These are phyloP conservation scores for Cladosporium sp. DNA, from an alignment of 2,329 filamentous ascomycete species.

Conservation along the genomic window DNA sequence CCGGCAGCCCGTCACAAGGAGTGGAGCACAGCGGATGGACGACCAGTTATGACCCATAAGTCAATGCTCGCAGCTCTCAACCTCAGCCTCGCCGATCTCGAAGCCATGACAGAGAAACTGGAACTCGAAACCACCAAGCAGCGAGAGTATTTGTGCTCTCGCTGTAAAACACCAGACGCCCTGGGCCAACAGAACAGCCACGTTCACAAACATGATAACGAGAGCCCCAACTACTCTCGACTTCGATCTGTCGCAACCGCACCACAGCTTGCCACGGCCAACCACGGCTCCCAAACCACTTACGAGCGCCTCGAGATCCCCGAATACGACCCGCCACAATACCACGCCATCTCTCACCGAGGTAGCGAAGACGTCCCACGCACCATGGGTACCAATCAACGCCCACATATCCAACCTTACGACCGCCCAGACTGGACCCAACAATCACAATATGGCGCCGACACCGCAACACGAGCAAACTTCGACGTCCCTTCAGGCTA, in stretches of 20 bases:
- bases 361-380: not conserved
- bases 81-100: conserved; percentile 14
- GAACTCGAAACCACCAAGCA: not conserved
- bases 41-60: conserved; percentile 19
- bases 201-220: not conserved
- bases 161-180: conserved; percentile 8
- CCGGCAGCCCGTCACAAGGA: not conserved
- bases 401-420: conserved; percentile 19
- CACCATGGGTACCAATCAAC: not conserved
- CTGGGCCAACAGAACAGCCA: not conserved
- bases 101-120: conserved; percentile 11
- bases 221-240: conserved; percentile 2
- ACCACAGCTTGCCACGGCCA: not conserved
- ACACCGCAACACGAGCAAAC: not conserved
- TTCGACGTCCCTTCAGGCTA: conserved; percentile 14
- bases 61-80: conserved; percentile 20
- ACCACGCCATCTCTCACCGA: conserved; percentile 11
- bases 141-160: conserved; percentile 8
- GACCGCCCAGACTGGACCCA: conserved; percentile 33
- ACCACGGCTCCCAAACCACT: conserved; percentile 19
- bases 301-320: conserved; percentile 21
- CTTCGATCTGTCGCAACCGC: not conserved
- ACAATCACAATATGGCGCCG: conserved; percentile 27
- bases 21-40: conserved; percentile 13
- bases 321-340: conserved; percentile 14